These are phyloP conservation scores for Ceriops zippeliana DNA, from an alignment of 345 rosid genomes.

Conservation along the genomic window DNA sequence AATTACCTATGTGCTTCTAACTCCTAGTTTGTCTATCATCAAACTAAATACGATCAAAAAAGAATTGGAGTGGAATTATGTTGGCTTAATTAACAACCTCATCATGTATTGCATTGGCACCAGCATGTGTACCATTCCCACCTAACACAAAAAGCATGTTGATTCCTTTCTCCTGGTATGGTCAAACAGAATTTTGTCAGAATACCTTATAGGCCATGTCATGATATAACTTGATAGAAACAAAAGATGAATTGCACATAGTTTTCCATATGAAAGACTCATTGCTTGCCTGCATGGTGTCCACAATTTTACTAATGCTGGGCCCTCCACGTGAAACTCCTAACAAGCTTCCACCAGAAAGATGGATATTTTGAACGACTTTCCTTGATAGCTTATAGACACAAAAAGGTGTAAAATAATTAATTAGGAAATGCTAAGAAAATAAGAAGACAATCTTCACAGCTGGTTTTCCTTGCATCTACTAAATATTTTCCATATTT, in stretches of 20 bases:
- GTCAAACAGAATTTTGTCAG: constrained; percentile 8
- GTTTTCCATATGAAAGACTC: not conserved
- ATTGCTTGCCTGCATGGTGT: constrained; percentile 64
- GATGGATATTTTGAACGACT: constrained; percentile 95
- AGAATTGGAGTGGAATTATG: not conserved
- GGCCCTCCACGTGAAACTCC: constrained; percentile 98
- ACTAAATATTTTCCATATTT: not conserved
- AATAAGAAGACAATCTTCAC: not conserved
- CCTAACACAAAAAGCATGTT: constrained; percentile 99
- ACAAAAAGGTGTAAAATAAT: constrained; percentile 16
- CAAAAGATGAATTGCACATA: not conserved
- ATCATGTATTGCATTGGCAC: constrained; percentile 91
- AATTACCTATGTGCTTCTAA: too few relatives aligned
- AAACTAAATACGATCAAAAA: too few relatives aligned
- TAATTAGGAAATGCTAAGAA: constrained; percentile 1
- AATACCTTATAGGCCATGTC: too few relatives aligned
- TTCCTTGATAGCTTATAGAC: constrained; percentile 72
- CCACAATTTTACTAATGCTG: constrained; percentile 62
- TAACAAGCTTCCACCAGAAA: constrained; percentile 95
- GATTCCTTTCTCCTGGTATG: constrained; percentile 81
- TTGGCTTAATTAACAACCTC: constrained; percentile 50
- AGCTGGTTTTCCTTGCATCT: not conserved
- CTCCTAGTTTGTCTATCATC: too few relatives aligned
- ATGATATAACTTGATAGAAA: not conserved
- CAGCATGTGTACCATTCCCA: constrained; percentile 98